Conservation (phyloP, 495 filamentous ascomycete genomes). For the Hypoxylon subgilvum region DNA sequence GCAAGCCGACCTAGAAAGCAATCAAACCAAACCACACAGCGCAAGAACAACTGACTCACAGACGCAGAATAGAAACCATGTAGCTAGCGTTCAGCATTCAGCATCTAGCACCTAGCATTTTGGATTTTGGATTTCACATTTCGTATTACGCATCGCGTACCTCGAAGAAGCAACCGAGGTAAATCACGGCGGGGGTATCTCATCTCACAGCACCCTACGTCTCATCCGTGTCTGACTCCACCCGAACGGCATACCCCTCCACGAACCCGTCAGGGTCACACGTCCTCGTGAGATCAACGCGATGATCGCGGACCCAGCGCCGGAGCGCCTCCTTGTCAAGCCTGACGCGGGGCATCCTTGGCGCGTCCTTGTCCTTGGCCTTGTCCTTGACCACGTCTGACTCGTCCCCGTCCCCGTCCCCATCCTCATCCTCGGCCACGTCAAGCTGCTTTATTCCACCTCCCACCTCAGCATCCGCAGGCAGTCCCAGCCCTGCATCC, state of each 20-base stretch:
- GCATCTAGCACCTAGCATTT: too few species aligned
- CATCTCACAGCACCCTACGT: conserved; percentile 24
- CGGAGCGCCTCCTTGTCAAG: conserved; percentile 62
- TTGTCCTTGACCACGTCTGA: background rate
- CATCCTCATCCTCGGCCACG: background rate
- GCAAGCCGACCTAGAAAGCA: too few species aligned
- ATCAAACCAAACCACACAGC: too few species aligned
- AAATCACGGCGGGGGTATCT: too few species aligned
- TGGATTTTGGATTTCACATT: too few species aligned
- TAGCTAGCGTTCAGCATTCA: too few species aligned
- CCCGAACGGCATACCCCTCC: conserved; percentile 52
- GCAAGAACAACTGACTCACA: too few species aligned
- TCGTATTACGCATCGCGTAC: too few species aligned
- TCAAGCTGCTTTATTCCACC: too few species aligned
- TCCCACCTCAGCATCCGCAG: too few species aligned
- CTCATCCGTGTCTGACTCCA: conserved; percentile 31
- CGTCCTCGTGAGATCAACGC: conserved; percentile 53
- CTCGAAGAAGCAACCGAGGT: too few species aligned
- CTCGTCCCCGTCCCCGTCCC: conserved; percentile 29
- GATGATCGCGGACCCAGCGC: conserved; percentile 57
- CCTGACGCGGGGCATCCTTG: conserved; percentile 47
- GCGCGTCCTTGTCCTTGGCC: conserved; percentile 12
- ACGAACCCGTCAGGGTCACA: conserved; percentile 66
- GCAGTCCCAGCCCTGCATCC: conserved; percentile 55
- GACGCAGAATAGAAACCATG: too few species aligned